Evolutionary conservation across 1,284 basidiomycete species (phyloP).

Genomic region (Apiotrichum brassicae): DNA sequence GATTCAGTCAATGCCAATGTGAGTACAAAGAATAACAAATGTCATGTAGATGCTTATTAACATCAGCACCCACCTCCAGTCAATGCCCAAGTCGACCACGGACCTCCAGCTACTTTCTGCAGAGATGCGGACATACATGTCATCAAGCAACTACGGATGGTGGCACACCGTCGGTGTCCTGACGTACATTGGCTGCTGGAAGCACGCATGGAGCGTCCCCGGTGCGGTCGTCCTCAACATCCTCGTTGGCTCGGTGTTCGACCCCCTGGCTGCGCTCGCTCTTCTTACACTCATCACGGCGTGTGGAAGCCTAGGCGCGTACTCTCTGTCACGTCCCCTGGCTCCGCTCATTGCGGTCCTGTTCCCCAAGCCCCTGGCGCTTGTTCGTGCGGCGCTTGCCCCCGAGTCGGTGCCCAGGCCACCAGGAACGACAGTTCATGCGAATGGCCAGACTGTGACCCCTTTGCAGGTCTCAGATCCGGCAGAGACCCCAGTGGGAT

Average conservation of each 20-base stretch:
- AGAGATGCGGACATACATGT: conserved; percentile 46
- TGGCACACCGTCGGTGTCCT: conserved; percentile 61
- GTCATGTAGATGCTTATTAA: too few species aligned
- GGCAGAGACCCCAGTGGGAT: conserved; percentile 24
- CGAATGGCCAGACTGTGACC: conserved; percentile 40
- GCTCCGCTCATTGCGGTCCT: conserved; percentile 70
- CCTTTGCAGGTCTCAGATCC: conserved; percentile 35
- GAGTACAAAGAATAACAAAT: too few species aligned
- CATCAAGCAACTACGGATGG: conserved; percentile 35
- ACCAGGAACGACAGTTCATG: background rate
- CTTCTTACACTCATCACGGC: conserved; percentile 76
- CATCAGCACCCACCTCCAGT: conserved; percentile 37
- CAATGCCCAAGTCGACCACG: conserved; percentile 44
- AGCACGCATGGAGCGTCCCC: conserved; percentile 89
- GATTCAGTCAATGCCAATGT: conserved; percentile 45
- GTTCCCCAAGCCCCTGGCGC: conserved; percentile 75
- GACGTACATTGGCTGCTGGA: conserved; percentile 79
- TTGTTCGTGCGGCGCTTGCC: conserved; percentile 49
- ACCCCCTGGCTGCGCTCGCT: conserved; percentile 68
- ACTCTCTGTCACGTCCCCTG: conserved; percentile 70
- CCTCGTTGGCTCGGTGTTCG: conserved; percentile 76
- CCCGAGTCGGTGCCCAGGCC: conserved; percentile 26
- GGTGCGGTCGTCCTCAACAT: conserved; percentile 89
- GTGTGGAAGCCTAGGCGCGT: conserved; percentile 72
- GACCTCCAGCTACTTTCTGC: conserved; percentile 46